Evolutionary conservation across 306 rosid genomes (phyloP), one percentile per base, ranked within the genome.

Genomic region (Pyrus communis): DNA sequence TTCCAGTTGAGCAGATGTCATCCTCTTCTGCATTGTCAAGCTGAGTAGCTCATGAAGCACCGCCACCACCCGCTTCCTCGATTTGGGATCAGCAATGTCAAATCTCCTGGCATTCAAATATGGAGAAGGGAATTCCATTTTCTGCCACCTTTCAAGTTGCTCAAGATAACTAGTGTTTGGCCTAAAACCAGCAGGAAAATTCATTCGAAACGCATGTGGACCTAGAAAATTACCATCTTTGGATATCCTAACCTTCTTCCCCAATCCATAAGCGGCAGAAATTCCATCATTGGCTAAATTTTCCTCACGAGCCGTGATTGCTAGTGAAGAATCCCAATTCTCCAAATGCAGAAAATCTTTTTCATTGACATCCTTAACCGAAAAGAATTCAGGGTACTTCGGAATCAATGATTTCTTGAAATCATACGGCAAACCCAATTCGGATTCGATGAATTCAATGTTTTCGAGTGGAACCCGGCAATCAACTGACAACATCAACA

Each of bases 41-140:
- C 97, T 89, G 33, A 94, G 87, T 8, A 94, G 90, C 89, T 94
- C 98, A 52, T 94, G 97, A 75, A 94, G 87, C 74, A 92, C 93
- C 1, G 85, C 97, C 25, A 94, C 87, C 11, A 85, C 83, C 11
- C 95, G 86, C 83, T 94, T 94, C 52, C 92, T 88, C 11, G 96
- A 79, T 81, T 80, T 87, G 3, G 95, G 92, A 80, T 88, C 93
- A 30, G 87, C 78, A 43, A 71, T 76, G 27, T 88, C 89, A 17
- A 94, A 85, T 79, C 96, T 91, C 85, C 95, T 91, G 0, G 96
- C 98, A 46, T 81, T 94, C 80, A 94, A 78, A 84, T 91, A 94
- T 1, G 97, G 98, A 46, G 94, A 90, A 75, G 96, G 96, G 84
- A 91, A 91, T 43, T 91, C 96, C 89, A 90, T 81, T 73, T 82